Percentiles rank a stretch among this genome's conserved stretches.
Evolutionary conservation across 192 early-diverging fungal genomes (phyloP).

Genomic region (Neocallimastix lanati): DNA sequence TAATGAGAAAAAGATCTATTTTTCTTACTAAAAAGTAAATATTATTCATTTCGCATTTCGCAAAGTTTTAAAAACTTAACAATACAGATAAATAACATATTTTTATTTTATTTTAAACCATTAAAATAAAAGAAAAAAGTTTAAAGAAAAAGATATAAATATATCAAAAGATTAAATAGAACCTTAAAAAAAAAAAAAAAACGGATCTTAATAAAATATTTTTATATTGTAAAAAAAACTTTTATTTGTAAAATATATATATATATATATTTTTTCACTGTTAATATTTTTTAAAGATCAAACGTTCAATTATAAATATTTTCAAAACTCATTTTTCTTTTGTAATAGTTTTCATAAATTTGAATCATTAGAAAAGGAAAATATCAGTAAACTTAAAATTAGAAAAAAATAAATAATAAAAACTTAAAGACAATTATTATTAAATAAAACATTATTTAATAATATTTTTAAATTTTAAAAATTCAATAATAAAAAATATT

Average conservation of each 20-base stretch:
- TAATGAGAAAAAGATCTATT: neutral
- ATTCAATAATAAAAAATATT: too few relatives aligned
- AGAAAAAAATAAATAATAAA: too few relatives aligned
- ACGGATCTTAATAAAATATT: neutral
- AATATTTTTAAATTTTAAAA: too few relatives aligned
- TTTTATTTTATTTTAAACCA: too few relatives aligned
- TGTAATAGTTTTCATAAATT: too few relatives aligned
- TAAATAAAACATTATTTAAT: too few relatives aligned
- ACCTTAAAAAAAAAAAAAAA: neutral
- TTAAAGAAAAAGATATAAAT: neutral
- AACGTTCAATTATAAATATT: neutral
- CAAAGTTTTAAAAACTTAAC: neutral
- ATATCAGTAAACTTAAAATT: too few relatives aligned
- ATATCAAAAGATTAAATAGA: neutral
- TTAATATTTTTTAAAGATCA: neutral
- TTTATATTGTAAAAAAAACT: neutral
- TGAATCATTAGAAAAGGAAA: neutral
- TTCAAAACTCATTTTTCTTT: neutral
- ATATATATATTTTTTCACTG: neutral
- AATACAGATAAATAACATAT: too few relatives aligned
- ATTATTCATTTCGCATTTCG: neutral
- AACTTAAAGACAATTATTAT: too few relatives aligned
- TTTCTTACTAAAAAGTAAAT: neutral
- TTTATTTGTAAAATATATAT: neutral
- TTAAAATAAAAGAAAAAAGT: neutral